These are phyloP conservation scores for Triangularia setosa DNA, from an alignment of 2,329 filamentous ascomycete genomes.

Conservation along the genomic window DNA sequence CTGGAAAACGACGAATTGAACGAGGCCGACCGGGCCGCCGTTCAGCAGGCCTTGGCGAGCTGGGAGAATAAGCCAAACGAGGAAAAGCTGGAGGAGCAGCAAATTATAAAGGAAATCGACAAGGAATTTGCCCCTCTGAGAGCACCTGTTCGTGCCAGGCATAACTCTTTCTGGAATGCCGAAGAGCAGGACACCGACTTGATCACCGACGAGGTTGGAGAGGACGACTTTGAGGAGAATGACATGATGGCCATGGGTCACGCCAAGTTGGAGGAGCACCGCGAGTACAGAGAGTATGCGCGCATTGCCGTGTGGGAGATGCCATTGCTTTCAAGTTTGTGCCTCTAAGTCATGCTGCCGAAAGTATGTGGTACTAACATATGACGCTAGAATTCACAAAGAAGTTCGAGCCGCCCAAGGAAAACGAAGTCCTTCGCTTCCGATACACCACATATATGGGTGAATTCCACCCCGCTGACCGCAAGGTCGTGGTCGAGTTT, in stretches of 20 bases:
- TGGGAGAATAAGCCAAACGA: conserved; percentile 20
- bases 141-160: conserved; percentile 25
- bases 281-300: conserved; percentile 84
- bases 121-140: conserved; percentile 26
- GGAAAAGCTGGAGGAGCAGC: conserved; percentile 11
- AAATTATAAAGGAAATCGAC: conserved; percentile 22
- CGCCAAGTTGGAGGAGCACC: conserved; percentile 79
- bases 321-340: conserved; percentile 81
- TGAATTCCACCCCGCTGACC: conserved; percentile 83
- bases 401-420: conserved; percentile 69
- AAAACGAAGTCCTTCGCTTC: conserved; percentile 75
- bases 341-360: not conserved
- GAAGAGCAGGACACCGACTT: conserved; percentile 47
- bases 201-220: conserved; percentile 50
- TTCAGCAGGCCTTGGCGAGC: conserved; percentile 16
- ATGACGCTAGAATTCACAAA: conserved; percentile 71
- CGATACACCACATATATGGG: conserved; percentile 96
- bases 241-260: conserved; percentile 83
- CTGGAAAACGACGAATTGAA: not conserved
- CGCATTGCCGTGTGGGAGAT: conserved; percentile 92
- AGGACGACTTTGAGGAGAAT: conserved; percentile 68
- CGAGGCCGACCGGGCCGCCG: conserved; percentile 18
- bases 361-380: conserved; percentile 13
- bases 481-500: conserved; percentile 94
- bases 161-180: conserved; percentile 45